Percentiles rank a stretch among this genome's conserved stretches.
Evolutionary conservation across 495 filamentous ascomycete genomes (phyloP).

Genomic region (Annulohypoxylon stygium): DNA sequence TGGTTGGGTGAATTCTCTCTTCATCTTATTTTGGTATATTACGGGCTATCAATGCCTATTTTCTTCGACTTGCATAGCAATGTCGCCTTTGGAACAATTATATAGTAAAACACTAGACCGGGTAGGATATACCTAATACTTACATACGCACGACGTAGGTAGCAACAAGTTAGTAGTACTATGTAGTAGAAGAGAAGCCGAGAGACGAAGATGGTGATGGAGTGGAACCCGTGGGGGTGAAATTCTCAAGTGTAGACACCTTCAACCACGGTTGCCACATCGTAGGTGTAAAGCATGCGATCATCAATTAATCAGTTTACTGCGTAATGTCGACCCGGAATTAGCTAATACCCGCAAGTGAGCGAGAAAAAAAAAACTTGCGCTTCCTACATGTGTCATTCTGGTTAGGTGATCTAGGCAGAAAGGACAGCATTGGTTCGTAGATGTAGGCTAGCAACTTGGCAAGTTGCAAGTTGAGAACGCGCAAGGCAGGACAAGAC

Average conservation of each 20-base stretch:
- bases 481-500: constrained; percentile 19
- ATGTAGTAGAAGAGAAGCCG: constrained; percentile 26
- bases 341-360: constrained; percentile 26
- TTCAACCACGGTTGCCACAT: constrained; percentile 46
- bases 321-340: constrained; percentile 37
- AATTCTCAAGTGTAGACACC: constrained; percentile 20
- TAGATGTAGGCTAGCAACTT: constrained; percentile 36
- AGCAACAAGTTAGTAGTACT: constrained; percentile 16
- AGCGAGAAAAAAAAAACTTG: constrained; percentile 11
- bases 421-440: constrained; percentile 8
- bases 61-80: constrained; percentile 40
- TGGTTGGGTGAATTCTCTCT: constrained; percentile 40
- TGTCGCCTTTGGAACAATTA: constrained; percentile 34
- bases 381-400: constrained; percentile 22
- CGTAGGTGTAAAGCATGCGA: constrained; percentile 36
- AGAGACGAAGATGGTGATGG: constrained; percentile 39
- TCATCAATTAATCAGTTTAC: constrained; percentile 42
- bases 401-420: constrained; percentile 31
- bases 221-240: constrained; percentile 47
- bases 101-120: constrained; percentile 27
- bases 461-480: constrained; percentile 27
- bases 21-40: constrained; percentile 40
- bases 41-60: constrained; percentile 44
- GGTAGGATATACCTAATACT: constrained; percentile 33
- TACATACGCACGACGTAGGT: constrained; percentile 32